phyloP scores from a whole-genome alignment of 768 basidiomycete genomes.

The Ramaria sp. region DNA sequence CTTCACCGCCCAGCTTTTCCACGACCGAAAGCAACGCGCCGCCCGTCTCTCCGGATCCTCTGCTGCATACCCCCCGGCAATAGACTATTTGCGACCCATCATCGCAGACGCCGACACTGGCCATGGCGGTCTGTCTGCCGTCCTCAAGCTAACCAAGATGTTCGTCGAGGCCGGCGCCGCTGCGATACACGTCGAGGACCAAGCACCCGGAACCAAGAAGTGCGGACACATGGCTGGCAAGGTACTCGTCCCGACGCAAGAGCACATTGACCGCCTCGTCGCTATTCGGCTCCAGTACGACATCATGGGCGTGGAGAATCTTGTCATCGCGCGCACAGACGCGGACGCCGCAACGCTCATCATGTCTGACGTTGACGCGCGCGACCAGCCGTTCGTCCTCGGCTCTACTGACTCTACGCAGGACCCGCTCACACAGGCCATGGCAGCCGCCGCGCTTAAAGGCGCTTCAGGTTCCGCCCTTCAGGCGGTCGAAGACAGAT shows the following conservation, averaged over 20 bases:
- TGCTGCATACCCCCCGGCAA: constrained; percentile 52
- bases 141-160: constrained; percentile 98
- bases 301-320: constrained; percentile 95
- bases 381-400: constrained; percentile 97
- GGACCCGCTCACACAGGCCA: constrained; percentile 62
- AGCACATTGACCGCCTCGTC: constrained; percentile 96
- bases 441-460: constrained; percentile 73
- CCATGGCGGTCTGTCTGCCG: constrained; percentile 94
- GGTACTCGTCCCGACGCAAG: constrained; percentile 92
- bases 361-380: constrained; percentile 90
- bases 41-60: constrained; percentile 65
- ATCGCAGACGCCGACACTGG: constrained; percentile 98
- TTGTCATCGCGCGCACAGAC: constrained; percentile 89
- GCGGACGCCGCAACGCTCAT: constrained; percentile 97
- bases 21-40: constrained; percentile 94
- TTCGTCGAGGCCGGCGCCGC: constrained; percentile 98
- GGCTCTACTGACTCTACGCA: constrained; percentile 74
- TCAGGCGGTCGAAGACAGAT: constrained; percentile 82
- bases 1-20: constrained; percentile 97
- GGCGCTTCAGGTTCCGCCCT: constrained; percentile 74
- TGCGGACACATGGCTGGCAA: constrained; percentile 92
- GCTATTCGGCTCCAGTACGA: constrained; percentile 97
- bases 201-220: constrained; percentile 96
- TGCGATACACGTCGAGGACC: constrained; percentile 96
- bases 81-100: constrained; percentile 91